phyloP scores from a whole-genome alignment of 495 filamentous ascomycete genomes.

The Aspergillus homomorphus region DNA sequence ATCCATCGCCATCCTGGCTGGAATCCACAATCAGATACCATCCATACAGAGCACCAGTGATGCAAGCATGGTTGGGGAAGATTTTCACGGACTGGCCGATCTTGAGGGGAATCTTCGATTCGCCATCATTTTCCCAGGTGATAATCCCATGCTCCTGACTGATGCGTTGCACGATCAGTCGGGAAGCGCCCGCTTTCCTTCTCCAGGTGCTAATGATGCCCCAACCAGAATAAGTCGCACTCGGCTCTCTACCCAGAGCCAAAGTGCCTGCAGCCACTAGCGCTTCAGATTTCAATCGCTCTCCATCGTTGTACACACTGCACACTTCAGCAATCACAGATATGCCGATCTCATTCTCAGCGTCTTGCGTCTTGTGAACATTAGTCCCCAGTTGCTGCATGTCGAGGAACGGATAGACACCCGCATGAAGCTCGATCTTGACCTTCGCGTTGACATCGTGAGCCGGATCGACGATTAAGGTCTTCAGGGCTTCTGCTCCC shows the following conservation, averaged over 20 bases:
- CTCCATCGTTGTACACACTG: constrained; percentile 59
- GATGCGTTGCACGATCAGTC: constrained; percentile 29
- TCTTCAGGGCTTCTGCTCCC: constrained; percentile 22
- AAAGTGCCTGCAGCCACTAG: constrained; percentile 68
- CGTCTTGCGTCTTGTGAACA: constrained; percentile 40
- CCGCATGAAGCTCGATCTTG: constrained; percentile 66
- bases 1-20: constrained; percentile 47
- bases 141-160: constrained; percentile 40
- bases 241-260: constrained; percentile 75
- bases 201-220: constrained; percentile 67
- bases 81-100: constrained; percentile 57
- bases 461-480: constrained; percentile 19
- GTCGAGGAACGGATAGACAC: constrained; percentile 72
- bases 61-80: constrained; percentile 85
- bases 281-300: constrained; percentile 53
- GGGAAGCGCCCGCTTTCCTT: not conserved
- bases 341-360: constrained; percentile 59
- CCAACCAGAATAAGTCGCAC: constrained; percentile 66
- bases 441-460: constrained; percentile 28
- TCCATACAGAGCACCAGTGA: constrained; percentile 67
- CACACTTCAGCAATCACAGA: constrained; percentile 70
- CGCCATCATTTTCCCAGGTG: constrained; percentile 20
- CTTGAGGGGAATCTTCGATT: constrained; percentile 24
- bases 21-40: constrained; percentile 79
- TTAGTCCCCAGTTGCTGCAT: constrained; percentile 79